Evolutionary conservation across 2,329 filamentous ascomycete genomes (phyloP).

Genomic region (Fusarium penzigii): DNA sequence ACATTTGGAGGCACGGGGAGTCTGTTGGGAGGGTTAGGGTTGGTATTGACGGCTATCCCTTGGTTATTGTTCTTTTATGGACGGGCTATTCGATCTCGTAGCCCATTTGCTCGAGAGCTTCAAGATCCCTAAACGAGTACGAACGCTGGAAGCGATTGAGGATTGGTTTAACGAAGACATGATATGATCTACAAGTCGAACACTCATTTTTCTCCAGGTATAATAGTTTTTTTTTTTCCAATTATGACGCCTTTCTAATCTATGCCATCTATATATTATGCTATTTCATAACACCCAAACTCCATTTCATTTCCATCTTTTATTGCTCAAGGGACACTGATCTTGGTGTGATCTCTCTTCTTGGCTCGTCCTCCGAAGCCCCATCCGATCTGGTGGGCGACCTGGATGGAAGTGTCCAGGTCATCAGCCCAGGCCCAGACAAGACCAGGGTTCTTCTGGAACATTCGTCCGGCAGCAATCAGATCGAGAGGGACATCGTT

Average conservation of each 20-base stretch:
- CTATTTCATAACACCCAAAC: not conserved
- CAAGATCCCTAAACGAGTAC: not conserved
- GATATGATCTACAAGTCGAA: too few species aligned
- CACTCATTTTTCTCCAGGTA: too few species aligned
- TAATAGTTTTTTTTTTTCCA: too few species aligned
- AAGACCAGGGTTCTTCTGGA: constrained; percentile 59
- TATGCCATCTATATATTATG: not conserved
- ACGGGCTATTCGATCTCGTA: constrained; percentile 59
- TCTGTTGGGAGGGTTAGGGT: constrained; percentile 61
- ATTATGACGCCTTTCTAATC: too few species aligned
- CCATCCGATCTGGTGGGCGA: constrained; percentile 57
- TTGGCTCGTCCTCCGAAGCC: constrained; percentile 44
- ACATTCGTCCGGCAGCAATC: constrained; percentile 50
- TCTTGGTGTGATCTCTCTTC: not conserved
- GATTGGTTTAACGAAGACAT: too few species aligned
- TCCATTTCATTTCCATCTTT: not conserved
- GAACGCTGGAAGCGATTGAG: too few species aligned
- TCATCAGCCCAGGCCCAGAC: constrained; percentile 57
- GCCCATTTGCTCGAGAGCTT: constrained; percentile 54
- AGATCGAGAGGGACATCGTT: constrained; percentile 41
- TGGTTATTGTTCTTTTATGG: constrained; percentile 69
- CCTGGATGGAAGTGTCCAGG: constrained; percentile 44
- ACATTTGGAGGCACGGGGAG: constrained; percentile 62
- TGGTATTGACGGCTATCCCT: constrained; percentile 63
- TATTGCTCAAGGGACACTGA: not conserved